These are phyloP conservation scores for Diaporthe ampelina DNA, from an alignment of 2,329 filamentous ascomycete species.

Conservation along the genomic window DNA sequence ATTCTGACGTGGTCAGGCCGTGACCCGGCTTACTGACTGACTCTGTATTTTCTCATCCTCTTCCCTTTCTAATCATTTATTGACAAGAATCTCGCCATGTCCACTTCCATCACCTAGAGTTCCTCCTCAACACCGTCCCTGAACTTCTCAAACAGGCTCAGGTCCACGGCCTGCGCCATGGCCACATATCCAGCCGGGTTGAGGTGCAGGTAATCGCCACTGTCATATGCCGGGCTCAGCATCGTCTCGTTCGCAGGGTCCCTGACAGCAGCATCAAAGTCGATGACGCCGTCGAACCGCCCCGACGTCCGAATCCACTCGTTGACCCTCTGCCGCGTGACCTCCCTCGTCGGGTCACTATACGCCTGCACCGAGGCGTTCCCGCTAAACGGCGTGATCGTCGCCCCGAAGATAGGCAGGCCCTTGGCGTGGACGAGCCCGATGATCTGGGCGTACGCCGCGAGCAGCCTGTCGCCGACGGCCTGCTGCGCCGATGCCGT, in stretches of 20 bases:
- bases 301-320: constrained; percentile 68
- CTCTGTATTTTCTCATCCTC: background rate
- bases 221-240: constrained; percentile 63
- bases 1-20: background rate
- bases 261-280: constrained; percentile 70
- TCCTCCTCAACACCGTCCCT: constrained; percentile 46
- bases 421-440: constrained; percentile 64
- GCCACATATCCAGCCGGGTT: constrained; percentile 67
- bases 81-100: background rate
- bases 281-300: constrained; percentile 71
- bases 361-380: constrained; percentile 63
- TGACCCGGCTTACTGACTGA: background rate
- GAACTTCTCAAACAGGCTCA: constrained; percentile 61
- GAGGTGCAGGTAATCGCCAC: constrained; percentile 73
- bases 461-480: constrained; percentile 63
- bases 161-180: constrained; percentile 67
- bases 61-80: background rate
- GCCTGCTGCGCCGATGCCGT: constrained; percentile 57
- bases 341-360: constrained; percentile 64
- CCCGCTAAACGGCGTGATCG: constrained; percentile 57
- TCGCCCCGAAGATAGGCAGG: constrained; percentile 70
- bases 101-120: constrained; percentile 9
- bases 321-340: constrained; percentile 68
- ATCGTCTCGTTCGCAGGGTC: constrained; percentile 61
- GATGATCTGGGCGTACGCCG: constrained; percentile 70